phyloP scores from a whole-genome alignment of 108 stramenopile species.

The Pseudonitzschia multiseries region DNA sequence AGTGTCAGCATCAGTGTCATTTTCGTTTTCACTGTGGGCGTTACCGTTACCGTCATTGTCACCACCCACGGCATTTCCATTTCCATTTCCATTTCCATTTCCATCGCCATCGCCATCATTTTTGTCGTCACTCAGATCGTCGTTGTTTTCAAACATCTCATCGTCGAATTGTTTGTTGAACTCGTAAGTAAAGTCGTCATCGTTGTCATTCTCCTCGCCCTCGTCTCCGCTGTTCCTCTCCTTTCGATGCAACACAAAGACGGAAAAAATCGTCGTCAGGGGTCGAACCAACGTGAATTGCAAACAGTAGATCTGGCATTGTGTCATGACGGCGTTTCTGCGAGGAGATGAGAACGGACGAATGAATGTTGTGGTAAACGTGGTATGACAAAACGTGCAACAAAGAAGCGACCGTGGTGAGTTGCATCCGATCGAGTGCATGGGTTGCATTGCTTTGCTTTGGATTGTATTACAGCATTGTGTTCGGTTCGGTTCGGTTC shows the following conservation, averaged over 20 bases:
- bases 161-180: not conserved
- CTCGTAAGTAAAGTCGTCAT: not conserved
- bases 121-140: slow-evolving; percentile 5
- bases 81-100: too few relatives aligned
- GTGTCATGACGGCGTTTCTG: slow-evolving; percentile 66
- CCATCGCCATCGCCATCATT: not conserved
- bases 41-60: not conserved
- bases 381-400: too few relatives aligned
- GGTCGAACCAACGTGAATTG: slow-evolving; percentile 87
- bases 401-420: too few relatives aligned
- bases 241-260: slow-evolving; percentile 34
- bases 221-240: not conserved
- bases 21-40: not conserved
- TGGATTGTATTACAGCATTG: too few relatives aligned
- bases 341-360: not conserved
- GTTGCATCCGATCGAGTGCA: too few relatives aligned
- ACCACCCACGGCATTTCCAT: too few relatives aligned
- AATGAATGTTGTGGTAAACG: too few relatives aligned
- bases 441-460: too few relatives aligned
- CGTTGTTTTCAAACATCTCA: not conserved
- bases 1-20: too few relatives aligned
- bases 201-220: not conserved
- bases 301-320: slow-evolving; percentile 82
- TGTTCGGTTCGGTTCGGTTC: too few relatives aligned
- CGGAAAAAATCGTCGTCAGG: slow-evolving; percentile 56